Conservation (phyloP, 2,329 filamentous ascomycete species). For the Fusarium sp. region DNA sequence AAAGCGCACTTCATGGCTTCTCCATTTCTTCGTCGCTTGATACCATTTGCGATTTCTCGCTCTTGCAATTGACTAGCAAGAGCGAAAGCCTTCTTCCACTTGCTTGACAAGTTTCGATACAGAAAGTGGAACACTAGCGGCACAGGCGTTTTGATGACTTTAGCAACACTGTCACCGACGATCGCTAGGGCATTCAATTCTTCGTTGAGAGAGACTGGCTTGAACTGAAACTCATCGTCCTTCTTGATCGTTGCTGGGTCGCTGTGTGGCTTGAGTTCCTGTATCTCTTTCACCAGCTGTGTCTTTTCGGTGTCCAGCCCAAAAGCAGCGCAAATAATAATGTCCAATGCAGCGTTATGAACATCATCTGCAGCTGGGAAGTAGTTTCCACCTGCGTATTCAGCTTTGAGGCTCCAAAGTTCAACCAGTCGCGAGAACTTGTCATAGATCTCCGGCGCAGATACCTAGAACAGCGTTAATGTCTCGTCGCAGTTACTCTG, state of each 20-base stretch:
- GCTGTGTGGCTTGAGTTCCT: not conserved
- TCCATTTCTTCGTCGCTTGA: slow-evolving; percentile 7
- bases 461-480: slow-evolving; percentile 6
- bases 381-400: slow-evolving; percentile 3
- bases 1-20: slow-evolving; percentile 25
- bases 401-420: slow-evolving; percentile 17
- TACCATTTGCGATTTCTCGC: slow-evolving; percentile 11
- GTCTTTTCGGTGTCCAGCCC: slow-evolving; percentile 13
- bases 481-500: fast-evolving
- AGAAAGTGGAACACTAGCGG: slow-evolving; percentile 19
- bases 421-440: slow-evolving; percentile 18
- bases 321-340: slow-evolving; percentile 22
- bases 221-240: not conserved
- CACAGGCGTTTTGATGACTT: slow-evolving; percentile 15
- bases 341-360: slow-evolving; percentile 28
- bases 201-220: slow-evolving; percentile 5
- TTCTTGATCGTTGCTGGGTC: fast-evolving
- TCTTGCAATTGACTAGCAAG: not conserved
- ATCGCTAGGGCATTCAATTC: slow-evolving; percentile 11
- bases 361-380: slow-evolving; percentile 17
- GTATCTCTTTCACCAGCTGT: slow-evolving; percentile 17
- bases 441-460: slow-evolving; percentile 33
- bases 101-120: slow-evolving; percentile 4
- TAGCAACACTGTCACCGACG: slow-evolving; percentile 10
- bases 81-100: not conserved